Evolutionary conservation across 352 stramenopile genomes (phyloP), one percentile per base, ranked within the genome.

Genomic region (Globisporangium emineosum): DNA sequence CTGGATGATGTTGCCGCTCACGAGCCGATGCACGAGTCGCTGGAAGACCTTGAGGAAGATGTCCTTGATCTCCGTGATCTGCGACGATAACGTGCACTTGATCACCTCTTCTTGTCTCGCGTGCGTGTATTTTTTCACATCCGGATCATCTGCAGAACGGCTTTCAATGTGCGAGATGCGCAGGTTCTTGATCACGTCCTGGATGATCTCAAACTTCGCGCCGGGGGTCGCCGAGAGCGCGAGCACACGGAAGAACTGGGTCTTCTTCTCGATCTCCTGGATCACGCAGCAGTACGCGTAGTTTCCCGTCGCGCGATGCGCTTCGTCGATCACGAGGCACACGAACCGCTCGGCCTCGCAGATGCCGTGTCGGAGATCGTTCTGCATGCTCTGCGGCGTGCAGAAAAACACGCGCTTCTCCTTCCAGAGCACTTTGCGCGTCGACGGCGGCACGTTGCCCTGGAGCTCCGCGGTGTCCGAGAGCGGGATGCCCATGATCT

Each of bases 321-420:
- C 97, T 80, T 99, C 97, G 69, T 99, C 97, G 43, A 99, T 73
- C 0, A 99, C 97, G 37, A 99, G 71, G 64, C 97, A 99, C 17
- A 99, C 96, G 63, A 99, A 90, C 8, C 79, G 74, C 53, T 89
- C 75, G 0, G 89, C 81, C 53, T 78, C 66, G 47, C 87, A 97
- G 7, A 94, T 78, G 5, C 82, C 79, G 23, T 82, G 72, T 40
- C 95, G 73, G 40, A 99, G 75, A 71, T 99, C 98, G 62, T 99
- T 99, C 62, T 97, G 78, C 52, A 99, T 79, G 42, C 94, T 99
- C 76, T 99, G 97, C 5, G 98, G 97, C 25, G 98, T 99, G 69
- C 96, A 99, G 67, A 98, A 99, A 75, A 99, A 99, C 29, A 99
- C 92, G 10, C 96, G 90, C 61, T 95, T 95, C 25, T 89, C 78